Evolutionary conservation across 257 asterid genomes (phyloP).

Genomic region (Linaria vulgaris): DNA sequence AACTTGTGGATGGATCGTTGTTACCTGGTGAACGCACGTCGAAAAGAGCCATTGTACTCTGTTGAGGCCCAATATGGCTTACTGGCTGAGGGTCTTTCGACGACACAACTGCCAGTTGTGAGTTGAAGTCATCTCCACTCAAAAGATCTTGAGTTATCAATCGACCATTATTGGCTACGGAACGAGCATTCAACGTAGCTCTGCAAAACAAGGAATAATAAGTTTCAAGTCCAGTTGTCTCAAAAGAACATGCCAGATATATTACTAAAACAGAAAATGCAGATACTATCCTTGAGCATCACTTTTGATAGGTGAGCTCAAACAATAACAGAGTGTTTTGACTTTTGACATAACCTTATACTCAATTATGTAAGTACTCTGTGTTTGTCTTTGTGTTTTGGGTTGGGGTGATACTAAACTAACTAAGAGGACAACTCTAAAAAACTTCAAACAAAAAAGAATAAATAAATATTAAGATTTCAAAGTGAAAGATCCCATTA

Average conservation of each 20-base stretch:
- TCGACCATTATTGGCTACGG: slow-evolving; percentile 49
- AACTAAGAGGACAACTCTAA: slow-evolving; percentile 8
- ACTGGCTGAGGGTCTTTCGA: slow-evolving; percentile 73
- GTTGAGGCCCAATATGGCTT: slow-evolving; percentile 63
- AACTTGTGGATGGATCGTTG: slow-evolving; percentile 36
- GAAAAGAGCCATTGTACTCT: slow-evolving; percentile 84
- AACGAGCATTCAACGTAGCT: slow-evolving; percentile 55
- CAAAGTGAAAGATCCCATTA: slow-evolving; percentile 13
- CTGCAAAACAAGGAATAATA: slow-evolving; percentile 46
- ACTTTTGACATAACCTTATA: too few species aligned
- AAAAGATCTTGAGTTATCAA: slow-evolving; percentile 86
- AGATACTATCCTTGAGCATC: too few species aligned
- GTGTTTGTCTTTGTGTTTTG: too few species aligned
- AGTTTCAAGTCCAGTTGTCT: background rate
- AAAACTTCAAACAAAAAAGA: slow-evolving; percentile 20
- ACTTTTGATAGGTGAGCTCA: too few species aligned
- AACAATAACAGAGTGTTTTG: too few species aligned
- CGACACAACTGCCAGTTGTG: slow-evolving; percentile 83
- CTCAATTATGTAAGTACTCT: too few species aligned
- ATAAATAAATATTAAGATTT: background rate
- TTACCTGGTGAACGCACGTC: slow-evolving; percentile 69
- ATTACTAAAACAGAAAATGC: too few species aligned
- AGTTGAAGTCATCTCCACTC: slow-evolving; percentile 91
- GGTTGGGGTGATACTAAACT: background rate
- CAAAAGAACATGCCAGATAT: background rate